A percentile compares a stretch with the other conserved stretches of the same genome.
Conservation (phyloP, 257 asterid species). For the Nicotiana knightiana region DNA sequence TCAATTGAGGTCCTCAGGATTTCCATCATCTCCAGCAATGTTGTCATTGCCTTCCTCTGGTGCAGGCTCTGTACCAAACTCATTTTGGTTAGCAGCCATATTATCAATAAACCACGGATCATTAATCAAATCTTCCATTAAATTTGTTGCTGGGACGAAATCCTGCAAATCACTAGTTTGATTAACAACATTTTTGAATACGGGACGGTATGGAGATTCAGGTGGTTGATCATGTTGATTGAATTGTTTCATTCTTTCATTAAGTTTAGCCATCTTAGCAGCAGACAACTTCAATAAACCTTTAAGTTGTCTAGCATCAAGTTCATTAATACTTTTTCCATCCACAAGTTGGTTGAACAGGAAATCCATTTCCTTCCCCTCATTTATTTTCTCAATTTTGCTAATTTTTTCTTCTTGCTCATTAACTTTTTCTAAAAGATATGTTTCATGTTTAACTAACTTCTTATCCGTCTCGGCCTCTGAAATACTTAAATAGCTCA, state of each 20-base stretch:
- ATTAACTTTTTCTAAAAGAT: constrained; percentile 21
- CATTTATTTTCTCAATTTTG: constrained; percentile 21
- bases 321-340: constrained; percentile 23
- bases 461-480: constrained; percentile 27
- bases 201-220: not conserved
- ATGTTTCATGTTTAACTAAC: constrained; percentile 36
- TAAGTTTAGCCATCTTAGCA: constrained; percentile 27
- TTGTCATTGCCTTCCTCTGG: not conserved
- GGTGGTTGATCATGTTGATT: not conserved
- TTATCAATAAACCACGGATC: not conserved
- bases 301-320: constrained; percentile 26
- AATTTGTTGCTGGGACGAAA: not conserved
- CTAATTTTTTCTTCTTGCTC: constrained; percentile 8
- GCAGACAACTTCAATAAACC: constrained; percentile 16
- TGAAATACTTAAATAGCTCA: constrained; percentile 23
- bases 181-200: too few relatives aligned
- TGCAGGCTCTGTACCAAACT: not conserved
- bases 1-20: not conserved
- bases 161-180: not conserved
- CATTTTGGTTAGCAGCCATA: not conserved
- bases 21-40: not conserved
- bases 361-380: constrained; percentile 24
- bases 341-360: constrained; percentile 24
- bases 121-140: not conserved
- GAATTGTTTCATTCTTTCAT: constrained; percentile 13